Evolutionary conservation across 805 yeast genomes (phyloP), one percentile per base, ranked within the genome.

Genomic region (Debaryomyces castellii): DNA sequence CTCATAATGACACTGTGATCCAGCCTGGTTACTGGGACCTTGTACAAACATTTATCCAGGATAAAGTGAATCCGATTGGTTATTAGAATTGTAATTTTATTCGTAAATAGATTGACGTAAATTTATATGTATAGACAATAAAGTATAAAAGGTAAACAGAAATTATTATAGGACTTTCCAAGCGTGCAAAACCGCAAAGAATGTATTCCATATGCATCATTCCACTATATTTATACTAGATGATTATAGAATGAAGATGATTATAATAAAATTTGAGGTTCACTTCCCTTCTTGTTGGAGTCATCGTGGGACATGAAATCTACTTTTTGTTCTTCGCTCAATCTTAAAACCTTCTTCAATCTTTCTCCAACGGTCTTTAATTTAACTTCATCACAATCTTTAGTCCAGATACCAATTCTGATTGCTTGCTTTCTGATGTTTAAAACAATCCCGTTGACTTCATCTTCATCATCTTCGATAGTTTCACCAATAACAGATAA

Each of bases 401-500:
- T 85, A 53, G 97, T 92, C 99, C 99, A 92, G 66, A 92, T 75
- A 62, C 95, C 92, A 66, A 92, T 79, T 70, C 89, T 87, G 76
- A 79, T 82, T 54, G 82, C 89, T 55, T 80, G 82, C 64, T 82
- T 85, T 78, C 97, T 87, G 60, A 87, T 83, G 67, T 88, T 89
- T 64, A 89, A 82, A 53, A 94, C 96, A 58, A 89, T 88, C 62
- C 99, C 99, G 66, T 88, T 91, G 54, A 94, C 94, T 73, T 89
- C 92, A 63, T 86, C 81, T 55, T 80, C 80, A 47, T 82, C 87
- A 54, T 83, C 90, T 63, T 87, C 94, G 57, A 92, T 84, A 46
- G 97, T 89, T 73, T 91, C 98, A 60, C 99, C 99, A 67, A 94
- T 89, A 46, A 89, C 89, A 41, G 95, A 84, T 57, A 94, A 80